Evolutionary conservation across 352 stramenopile species (phyloP).

Genomic region (Phytophthora foliorum): DNA sequence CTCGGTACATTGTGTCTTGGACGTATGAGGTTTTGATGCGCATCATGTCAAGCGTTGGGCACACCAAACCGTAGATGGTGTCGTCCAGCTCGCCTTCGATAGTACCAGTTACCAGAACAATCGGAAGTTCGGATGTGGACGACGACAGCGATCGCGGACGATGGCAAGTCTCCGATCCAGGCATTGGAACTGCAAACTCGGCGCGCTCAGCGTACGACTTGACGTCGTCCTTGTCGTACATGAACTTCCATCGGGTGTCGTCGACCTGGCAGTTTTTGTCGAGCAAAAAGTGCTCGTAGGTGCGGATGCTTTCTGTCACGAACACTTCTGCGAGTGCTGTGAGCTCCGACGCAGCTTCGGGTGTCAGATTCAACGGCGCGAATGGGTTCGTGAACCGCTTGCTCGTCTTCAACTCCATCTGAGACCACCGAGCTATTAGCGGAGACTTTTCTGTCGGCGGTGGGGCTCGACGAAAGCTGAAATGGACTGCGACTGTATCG

Average conservation of each 20-base stretch:
- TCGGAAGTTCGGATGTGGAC: conserved; percentile 32
- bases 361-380: conserved; percentile 30
- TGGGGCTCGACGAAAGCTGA: conserved; percentile 11
- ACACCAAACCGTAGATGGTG: conserved; percentile 47
- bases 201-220: conserved; percentile 39
- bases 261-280: conserved; percentile 33
- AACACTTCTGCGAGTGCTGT: conserved; percentile 43
- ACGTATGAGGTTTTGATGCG: conserved; percentile 50
- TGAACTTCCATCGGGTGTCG: conserved; percentile 49
- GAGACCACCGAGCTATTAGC: not conserved
- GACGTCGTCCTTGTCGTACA: conserved; percentile 48
- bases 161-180: conserved; percentile 12
- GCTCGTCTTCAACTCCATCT: conserved; percentile 34
- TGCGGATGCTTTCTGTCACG: conserved; percentile 37
- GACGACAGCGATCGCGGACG: conserved; percentile 20
- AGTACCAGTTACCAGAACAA: conserved; percentile 44
- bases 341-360: conserved; percentile 33
- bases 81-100: conserved; percentile 52
- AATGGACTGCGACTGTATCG: conserved; percentile 11
- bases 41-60: conserved; percentile 44
- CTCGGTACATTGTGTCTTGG: conserved; percentile 33
- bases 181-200: not conserved
- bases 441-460: not conserved
- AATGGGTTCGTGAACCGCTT: conserved; percentile 45
- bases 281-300: conserved; percentile 43